Base-by-base conservation (phyloP, 2,329 filamentous ascomycete genomes). In the Phialemoniopsis sp. region DNA sequence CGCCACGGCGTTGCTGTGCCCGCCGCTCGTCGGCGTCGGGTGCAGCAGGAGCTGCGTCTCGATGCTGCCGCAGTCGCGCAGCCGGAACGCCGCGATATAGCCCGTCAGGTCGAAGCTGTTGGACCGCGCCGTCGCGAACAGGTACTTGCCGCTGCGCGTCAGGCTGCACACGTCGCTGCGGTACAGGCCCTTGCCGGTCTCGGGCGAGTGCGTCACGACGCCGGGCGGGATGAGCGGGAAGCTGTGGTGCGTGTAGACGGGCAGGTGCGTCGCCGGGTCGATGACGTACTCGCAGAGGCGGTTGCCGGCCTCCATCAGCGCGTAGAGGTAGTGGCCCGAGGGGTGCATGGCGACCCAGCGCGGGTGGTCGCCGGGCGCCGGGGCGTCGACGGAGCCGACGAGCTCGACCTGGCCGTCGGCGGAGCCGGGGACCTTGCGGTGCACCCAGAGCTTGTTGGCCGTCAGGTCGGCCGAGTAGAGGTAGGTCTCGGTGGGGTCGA, bases 221-320 rank as follows among this genome's bases (percentile, higher is more conserved):
- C 85, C 85, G 7, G 86, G 82, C 1, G 89, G 89, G 48, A 95
- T 87, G 35, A 95, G 71, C 3, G 89, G 87, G 59, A 80, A 94
- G 38, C 76, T 72, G 48, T 83, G 78, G 56, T 85, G 76, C 5
- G 88, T 94, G 64, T 87, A 93, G 14, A 88, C 76, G 12, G 89
- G 89, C 56, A 87, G 66, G 59, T 81, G 84, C 4, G 85, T 87
- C 33, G 69, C 60, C 40, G 81, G 77, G 59, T 93, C 85, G 62
- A 95, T 80, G 48, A 86, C 74, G 62, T 93, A 95, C 52, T 89
- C 85, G 59, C 80, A 88, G 41, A 95, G 66, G 37, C 84, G 73
- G 67, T 95, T 95, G 39, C 88, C 87, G n/a, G 82, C 84, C 64
- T 95, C 89, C 86, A 93, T 94, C 50, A 95, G 72, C 8, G 78